A percentile compares a stretch with the other conserved stretches of the same genome.
Conservation (phyloP, 2,329 filamentous ascomycete genomes). For the Didymella glomerata region DNA sequence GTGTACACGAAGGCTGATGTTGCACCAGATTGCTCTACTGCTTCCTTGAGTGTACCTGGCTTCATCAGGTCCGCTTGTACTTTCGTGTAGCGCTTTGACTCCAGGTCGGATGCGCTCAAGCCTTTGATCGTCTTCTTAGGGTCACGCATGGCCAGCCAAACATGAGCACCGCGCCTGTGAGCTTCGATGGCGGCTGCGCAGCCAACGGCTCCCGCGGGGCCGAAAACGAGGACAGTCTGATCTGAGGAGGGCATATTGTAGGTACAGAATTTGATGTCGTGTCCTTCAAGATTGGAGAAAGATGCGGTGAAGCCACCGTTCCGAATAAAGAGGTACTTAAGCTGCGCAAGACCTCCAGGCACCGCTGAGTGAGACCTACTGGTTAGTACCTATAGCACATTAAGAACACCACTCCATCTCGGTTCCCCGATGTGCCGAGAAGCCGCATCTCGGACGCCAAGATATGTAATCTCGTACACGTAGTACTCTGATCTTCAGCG, state of each 20-base stretch:
- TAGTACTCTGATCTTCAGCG: neutral
- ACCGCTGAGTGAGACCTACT: neutral
- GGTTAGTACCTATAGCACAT: neutral
- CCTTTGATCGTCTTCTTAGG: neutral
- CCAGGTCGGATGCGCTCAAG: neutral
- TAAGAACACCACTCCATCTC: neutral
- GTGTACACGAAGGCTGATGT: neutral
- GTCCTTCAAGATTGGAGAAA: neutral
- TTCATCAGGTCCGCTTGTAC: neutral
- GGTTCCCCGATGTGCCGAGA: neutral
- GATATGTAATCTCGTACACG: neutral
- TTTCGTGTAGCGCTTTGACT: neutral
- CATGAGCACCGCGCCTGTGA: slow-evolving; percentile 2
- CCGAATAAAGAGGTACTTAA: neutral
- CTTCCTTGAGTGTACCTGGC: neutral
- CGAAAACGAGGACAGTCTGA: slow-evolving; percentile 3
- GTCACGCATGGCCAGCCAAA: neutral
- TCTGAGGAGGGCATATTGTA: neutral
- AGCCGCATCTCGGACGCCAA: neutral
- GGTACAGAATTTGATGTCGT: neutral
- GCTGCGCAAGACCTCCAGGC: neutral
- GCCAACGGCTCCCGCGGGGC: slow-evolving; percentile 6
- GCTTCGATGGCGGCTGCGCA: slow-evolving; percentile 4
- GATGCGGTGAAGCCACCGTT: neutral
- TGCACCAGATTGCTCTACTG: neutral